A percentile compares a stretch with the other conserved stretches of the same genome.
These are phyloP conservation scores for Rhodotorula toruloides DNA, from an alignment of 768 basidiomycete species.

Conservation along the genomic window DNA sequence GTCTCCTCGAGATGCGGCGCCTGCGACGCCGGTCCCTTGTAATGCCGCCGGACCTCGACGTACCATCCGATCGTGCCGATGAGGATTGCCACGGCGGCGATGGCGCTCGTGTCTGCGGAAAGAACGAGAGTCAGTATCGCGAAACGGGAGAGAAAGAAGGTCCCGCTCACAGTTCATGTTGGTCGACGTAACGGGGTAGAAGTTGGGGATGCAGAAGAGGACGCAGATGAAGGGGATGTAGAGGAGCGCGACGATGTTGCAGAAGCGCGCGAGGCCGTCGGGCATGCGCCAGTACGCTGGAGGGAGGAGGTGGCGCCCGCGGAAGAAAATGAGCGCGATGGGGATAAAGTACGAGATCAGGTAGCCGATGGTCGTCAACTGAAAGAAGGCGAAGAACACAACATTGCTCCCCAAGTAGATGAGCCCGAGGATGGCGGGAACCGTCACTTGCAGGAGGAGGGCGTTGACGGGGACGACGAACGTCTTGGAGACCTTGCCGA, in stretches of 20 bases:
- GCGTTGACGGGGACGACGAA: slow-evolving; percentile 20
- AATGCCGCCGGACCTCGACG: slow-evolving; percentile 12
- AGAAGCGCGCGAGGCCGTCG: not conserved
- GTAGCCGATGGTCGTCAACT: slow-evolving; percentile 10
- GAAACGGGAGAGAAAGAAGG: not conserved
- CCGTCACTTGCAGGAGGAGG: not conserved
- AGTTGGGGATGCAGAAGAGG: slow-evolving; percentile 27
- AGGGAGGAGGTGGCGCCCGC: slow-evolving; percentile 20
- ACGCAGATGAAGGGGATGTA: slow-evolving; percentile 28
- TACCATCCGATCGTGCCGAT: slow-evolving; percentile 19
- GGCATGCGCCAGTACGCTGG: slow-evolving; percentile 20
- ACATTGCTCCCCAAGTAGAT: slow-evolving; percentile 19
- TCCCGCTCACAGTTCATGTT: not conserved
- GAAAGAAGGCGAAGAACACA: slow-evolving; percentile 29
- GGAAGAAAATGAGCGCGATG: slow-evolving; percentile 29
- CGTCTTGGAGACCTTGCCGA: slow-evolving; percentile 8
- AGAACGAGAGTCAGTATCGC: too few relatives aligned
- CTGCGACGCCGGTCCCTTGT: slow-evolving; percentile 12
- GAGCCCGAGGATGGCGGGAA: slow-evolving; percentile 22
- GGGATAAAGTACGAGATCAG: slow-evolving; percentile 16
- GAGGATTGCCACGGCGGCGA: slow-evolving; percentile 6
- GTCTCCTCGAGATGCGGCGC: not conserved
- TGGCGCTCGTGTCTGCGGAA: slow-evolving; percentile 14
- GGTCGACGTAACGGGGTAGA: slow-evolving; percentile 3
- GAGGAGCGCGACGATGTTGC: slow-evolving; percentile 7